These are phyloP conservation scores for Hericium coralloides DNA, from an alignment of 768 basidiomycete species.

Conservation along the genomic window DNA sequence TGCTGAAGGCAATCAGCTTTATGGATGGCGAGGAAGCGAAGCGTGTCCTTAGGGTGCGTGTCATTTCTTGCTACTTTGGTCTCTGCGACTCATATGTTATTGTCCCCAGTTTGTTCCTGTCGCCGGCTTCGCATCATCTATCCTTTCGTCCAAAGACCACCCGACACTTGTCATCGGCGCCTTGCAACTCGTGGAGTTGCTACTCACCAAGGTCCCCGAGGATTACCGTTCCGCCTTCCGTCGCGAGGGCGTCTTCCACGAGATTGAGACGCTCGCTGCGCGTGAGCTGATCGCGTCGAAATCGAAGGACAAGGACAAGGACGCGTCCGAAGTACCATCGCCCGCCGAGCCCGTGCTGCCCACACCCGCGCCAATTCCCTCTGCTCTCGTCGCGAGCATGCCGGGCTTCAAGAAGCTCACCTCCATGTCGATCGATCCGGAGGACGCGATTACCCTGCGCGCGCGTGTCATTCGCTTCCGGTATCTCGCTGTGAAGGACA, in stretches of 20 bases:
- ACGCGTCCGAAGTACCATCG: slow-evolving; percentile 29
- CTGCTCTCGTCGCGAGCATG: slow-evolving; percentile 34
- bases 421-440: slow-evolving; percentile 65
- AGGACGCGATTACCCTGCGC: slow-evolving; percentile 89
- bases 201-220: slow-evolving; percentile 74
- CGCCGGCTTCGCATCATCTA: slow-evolving; percentile 90
- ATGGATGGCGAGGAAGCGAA: slow-evolving; percentile 69
- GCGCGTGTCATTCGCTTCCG: slow-evolving; percentile 85
- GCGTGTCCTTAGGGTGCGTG: slow-evolving; percentile 65
- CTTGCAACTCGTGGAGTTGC: slow-evolving; percentile 87
- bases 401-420: slow-evolving; percentile 65
- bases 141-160: slow-evolving; percentile 89
- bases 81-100: slow-evolving; percentile 5
- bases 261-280: slow-evolving; percentile 72
- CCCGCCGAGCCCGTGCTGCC: slow-evolving; percentile 26
- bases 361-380: slow-evolving; percentile 27
- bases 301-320: slow-evolving; percentile 40
- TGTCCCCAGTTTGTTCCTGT: slow-evolving; percentile 78
- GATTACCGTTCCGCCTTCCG: slow-evolving; percentile 87
- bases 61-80: background rate
- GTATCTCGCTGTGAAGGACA: slow-evolving; percentile 52
- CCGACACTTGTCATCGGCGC: slow-evolving; percentile 79
- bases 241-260: slow-evolving; percentile 93
- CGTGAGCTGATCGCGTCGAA: slow-evolving; percentile 49
- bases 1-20: slow-evolving; percentile 90